Percentiles rank a stretch among this genome's conserved stretches.
These are phyloP conservation scores for Wickerhamiella parazyma DNA, from an alignment of 805 yeast species.

Conservation along the genomic window DNA sequence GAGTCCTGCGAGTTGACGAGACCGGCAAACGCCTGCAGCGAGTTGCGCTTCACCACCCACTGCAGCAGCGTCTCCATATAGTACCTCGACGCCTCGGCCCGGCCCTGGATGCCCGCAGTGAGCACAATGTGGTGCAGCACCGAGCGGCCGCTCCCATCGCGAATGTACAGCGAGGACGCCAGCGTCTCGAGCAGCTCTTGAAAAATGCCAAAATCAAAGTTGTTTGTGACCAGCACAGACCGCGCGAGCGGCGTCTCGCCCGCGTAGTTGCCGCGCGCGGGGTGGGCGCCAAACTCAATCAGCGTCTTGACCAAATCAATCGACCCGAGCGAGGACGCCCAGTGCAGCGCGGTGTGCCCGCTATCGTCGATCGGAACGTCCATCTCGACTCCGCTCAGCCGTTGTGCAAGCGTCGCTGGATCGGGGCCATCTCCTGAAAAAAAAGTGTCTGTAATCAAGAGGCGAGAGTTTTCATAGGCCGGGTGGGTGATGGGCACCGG, in stretches of 20 bases:
- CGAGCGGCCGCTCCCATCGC: conserved; percentile 62
- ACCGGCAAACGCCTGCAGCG: conserved; percentile 42
- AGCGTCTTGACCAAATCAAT: conserved; percentile 53
- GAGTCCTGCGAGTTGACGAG: conserved; percentile 80
- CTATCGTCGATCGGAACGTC: conserved; percentile 85
- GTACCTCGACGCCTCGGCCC: conserved; percentile 59
- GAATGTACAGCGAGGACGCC: conserved; percentile 55
- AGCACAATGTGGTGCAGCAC: conserved; percentile 77
- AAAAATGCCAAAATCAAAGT: conserved; percentile 68
- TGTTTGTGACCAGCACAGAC: conserved; percentile 71
- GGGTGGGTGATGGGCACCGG: conserved; percentile 11
- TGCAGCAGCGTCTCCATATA: conserved; percentile 59
- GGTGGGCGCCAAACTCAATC: conserved; percentile 51
- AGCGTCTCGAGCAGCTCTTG: conserved; percentile 53
- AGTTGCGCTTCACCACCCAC: conserved; percentile 53
- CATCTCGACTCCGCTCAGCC: conserved; percentile 28
- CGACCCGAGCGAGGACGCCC: conserved; percentile 90
- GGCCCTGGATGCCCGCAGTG: conserved; percentile 63
- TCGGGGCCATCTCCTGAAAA: conserved; percentile 13
- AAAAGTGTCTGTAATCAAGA: conserved; percentile 19
- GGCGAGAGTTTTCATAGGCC: conserved; percentile 11
- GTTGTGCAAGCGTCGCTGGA: conserved; percentile 11
- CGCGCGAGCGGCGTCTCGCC: conserved; percentile 85
- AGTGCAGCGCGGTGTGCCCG: conserved; percentile 87
- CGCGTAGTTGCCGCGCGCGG: conserved; percentile 57